A percentile compares a stretch with the other conserved stretches of the same genome.
Conservation (phyloP, 208 protist genomes). For the Trichomonas vaginalis region DNA sequence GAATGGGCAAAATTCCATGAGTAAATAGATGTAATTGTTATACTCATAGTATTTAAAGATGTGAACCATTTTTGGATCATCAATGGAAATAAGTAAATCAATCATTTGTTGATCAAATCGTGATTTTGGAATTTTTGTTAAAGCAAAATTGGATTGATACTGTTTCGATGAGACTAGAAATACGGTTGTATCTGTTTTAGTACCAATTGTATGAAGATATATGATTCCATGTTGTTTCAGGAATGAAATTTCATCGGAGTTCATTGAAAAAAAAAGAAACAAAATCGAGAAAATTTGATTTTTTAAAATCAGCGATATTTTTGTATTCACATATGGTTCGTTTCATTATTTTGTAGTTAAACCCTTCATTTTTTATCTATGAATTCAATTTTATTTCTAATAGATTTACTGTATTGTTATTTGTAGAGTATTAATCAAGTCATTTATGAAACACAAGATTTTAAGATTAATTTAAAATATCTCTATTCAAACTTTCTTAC, state of each 20-base stretch:
- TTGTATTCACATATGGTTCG: too few species aligned
- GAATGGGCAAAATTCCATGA: not conserved
- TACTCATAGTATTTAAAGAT: not conserved
- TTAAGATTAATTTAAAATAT: too few species aligned
- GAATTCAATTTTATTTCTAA: too few species aligned
- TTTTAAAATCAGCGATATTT: too few species aligned
- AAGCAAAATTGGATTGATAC: not conserved
- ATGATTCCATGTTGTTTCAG: not conserved
- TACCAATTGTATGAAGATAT: not conserved
- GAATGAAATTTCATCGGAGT: not conserved
- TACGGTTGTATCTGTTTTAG: not conserved
- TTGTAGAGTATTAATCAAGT: too few species aligned
- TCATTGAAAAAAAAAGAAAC: not conserved
- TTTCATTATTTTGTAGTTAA: too few species aligned
- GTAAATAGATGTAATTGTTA: not conserved
- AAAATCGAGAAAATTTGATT: too few species aligned
- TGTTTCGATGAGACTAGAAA: not conserved
- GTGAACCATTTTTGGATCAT: not conserved
- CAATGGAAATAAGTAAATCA: not conserved
- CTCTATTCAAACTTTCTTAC: too few species aligned
- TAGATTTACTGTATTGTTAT: too few species aligned
- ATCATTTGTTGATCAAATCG: not conserved
- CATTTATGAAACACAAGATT: too few species aligned
- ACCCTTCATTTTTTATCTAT: too few species aligned
- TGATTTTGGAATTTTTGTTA: not conserved